A percentile compares a stretch with the other conserved stretches of the same genome.
Evolutionary conservation across 106 monocot genomes (phyloP).

Genomic region (Amphibolis antarctica): DNA sequence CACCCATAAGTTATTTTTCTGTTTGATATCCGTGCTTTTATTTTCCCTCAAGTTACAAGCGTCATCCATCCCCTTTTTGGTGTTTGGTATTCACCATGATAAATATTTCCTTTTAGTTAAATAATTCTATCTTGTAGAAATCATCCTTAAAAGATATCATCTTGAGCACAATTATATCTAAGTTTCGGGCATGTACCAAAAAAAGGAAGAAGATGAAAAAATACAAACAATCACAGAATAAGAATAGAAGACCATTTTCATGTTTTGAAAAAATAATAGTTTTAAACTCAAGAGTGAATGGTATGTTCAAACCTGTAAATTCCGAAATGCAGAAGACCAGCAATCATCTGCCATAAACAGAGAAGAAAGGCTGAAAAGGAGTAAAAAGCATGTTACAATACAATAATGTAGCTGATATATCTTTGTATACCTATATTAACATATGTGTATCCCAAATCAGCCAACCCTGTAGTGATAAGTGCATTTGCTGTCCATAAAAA

Average conservation of each 20-base stretch:
- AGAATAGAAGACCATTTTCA: no score
- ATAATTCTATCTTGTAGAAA: no score
- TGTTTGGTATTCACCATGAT: no score
- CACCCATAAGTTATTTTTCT: background rate
- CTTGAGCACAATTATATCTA: no score
- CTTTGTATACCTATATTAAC: constrained; percentile 65
- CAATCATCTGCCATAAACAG: constrained; percentile 77
- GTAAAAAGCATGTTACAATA: background rate
- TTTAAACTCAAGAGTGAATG: background rate
- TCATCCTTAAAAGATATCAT: no score
- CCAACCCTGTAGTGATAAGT: constrained; percentile 74
- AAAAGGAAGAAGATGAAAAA: no score
- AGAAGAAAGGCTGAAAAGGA: background rate
- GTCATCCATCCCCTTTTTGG: no score
- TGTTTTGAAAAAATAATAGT: no score
- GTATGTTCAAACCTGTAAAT: constrained; percentile 33
- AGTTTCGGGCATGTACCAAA: no score
- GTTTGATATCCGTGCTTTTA: background rate
- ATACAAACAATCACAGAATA: no score
- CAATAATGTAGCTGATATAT: background rate
- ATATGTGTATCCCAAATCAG: constrained; percentile 70
- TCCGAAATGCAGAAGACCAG: constrained; percentile 58
- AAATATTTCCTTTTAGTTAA: no score
- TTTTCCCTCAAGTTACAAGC: no score
- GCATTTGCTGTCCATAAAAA: constrained; percentile 64